Evolutionary conservation across 2,329 filamentous ascomycete genomes (phyloP), one percentile per base, ranked within the genome.

Genomic region (Zymoseptoria brevis): DNA sequence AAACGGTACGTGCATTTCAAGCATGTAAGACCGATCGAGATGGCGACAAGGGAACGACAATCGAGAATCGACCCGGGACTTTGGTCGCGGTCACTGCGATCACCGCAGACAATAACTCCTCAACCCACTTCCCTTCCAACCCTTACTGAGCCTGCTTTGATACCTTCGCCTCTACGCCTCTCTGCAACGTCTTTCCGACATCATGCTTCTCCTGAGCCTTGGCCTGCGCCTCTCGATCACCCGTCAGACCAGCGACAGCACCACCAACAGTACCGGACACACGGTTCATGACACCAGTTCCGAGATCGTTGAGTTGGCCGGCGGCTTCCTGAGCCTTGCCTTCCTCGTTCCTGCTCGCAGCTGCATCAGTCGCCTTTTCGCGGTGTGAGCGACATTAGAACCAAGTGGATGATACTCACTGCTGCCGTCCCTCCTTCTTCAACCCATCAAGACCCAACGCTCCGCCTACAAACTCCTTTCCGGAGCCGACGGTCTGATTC

Each of bases 271-370:
- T 79, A 9, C 92, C 68, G 11, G 58, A 53, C 8, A 66, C 67
- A 48, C 71, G 73, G 59, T 79, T 74, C 7, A 65, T 61, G 19
- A 80, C 73, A 8, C 92, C 93, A 61, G 81, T 78, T 5, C 86
- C 84, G 50, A 87, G 80, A 71, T 96, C 91, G 60, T 76, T 85
- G 52, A 94, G 69, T 76, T 96, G 92, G 16, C 91, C 91, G 71
- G 87, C 82, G 4, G 90, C 89, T 75, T 96, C 90, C 73, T 92
- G 86, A 30, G 82, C 82, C 76, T 94, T 88, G 19, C 92, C 93
- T 63, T 87, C 81, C 35, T 83, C 78, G 71, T 96, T 95, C 50
- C 50, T 51, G 52, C 16, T 48, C 52, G 19, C 52, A 55, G n/a
- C 8, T 19, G 24, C 53, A 55, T 55, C 19, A 41, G 53, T 24